These are phyloP conservation scores for Penicillium sp. DNA, from an alignment of 2,329 filamentous ascomycete genomes.

Conservation along the genomic window DNA sequence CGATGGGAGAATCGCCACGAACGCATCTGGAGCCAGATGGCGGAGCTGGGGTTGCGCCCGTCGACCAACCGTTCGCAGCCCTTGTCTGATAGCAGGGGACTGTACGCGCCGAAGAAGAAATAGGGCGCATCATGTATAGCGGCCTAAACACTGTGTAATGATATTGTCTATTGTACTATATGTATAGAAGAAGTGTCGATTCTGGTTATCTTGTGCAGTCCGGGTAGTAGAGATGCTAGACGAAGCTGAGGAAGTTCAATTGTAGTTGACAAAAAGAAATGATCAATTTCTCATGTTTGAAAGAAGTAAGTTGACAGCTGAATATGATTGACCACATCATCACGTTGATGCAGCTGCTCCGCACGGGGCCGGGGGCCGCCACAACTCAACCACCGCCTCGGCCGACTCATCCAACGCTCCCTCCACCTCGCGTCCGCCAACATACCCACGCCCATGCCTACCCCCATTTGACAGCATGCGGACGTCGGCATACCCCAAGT, in stretches of 20 bases:
- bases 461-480: conserved; percentile 33
- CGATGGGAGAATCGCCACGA: conserved; percentile 52
- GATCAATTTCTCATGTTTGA: no score
- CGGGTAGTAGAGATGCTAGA: neutral
- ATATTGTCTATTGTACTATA: neutral
- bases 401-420: conserved; percentile 13
- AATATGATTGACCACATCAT: no score
- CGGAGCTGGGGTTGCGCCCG: conserved; percentile 60
- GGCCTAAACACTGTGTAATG: neutral
- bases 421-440: conserved; percentile 15
- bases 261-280: no score
- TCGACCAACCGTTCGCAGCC: conserved; percentile 49
- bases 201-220: neutral
- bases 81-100: conserved; percentile 28
- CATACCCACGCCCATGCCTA: conserved; percentile 29
- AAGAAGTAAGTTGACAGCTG: no score
- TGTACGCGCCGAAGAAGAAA: conserved; percentile 29
- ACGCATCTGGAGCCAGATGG: conserved; percentile 51
- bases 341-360: no score
- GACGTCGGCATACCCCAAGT: conserved; percentile 23
- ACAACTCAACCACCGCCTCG: conserved; percentile 17
- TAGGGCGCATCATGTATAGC: conserved; percentile 3
- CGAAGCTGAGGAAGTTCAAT: neutral
- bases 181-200: neutral
- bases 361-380: neutral